Percentiles rank a stretch among this genome's conserved stretches.
phyloP scores from a whole-genome alignment of 208 protist species.

The Crithidia bombi region DNA sequence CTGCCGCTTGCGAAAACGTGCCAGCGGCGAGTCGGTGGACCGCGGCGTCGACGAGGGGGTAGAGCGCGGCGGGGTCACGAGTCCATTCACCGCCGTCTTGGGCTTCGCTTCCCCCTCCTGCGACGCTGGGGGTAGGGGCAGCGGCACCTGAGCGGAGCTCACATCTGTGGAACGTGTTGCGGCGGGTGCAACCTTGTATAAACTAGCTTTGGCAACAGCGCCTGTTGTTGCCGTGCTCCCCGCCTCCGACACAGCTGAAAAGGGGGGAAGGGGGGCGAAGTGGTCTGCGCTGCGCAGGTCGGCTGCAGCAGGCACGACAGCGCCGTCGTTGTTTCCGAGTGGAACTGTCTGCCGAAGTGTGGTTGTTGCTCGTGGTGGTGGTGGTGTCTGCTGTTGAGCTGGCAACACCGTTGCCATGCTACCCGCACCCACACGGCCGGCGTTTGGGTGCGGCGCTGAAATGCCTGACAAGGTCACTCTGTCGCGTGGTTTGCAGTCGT shows the following conservation, averaged over 20 bases:
- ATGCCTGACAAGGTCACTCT: background rate
- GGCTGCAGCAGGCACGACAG: background rate
- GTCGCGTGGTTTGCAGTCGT: background rate
- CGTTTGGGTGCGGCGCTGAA: background rate
- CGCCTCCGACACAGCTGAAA: background rate
- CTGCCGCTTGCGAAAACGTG: conserved; percentile 18
- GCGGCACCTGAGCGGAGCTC: background rate
- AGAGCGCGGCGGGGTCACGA: background rate
- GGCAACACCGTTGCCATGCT: background rate
- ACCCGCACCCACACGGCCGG: background rate
- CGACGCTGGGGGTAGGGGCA: background rate
- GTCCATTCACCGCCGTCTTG: background rate
- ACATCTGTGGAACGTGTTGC: background rate
- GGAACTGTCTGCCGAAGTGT: conserved; percentile 7
- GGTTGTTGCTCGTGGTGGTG: background rate
- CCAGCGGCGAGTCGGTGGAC: conserved; percentile 14
- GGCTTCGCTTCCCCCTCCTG: background rate
- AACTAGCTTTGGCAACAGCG: background rate
- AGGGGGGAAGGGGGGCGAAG: background rate
- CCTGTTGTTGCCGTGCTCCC: background rate
- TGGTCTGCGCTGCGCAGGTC: no score
- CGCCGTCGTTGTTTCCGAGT: background rate
- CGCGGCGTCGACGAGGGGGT: background rate
- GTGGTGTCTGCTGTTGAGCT: background rate
- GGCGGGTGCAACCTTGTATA: background rate